Base-by-base conservation (phyloP, 163 green algal genomes). In the Chlamydomonas reinhardtii region DNA sequence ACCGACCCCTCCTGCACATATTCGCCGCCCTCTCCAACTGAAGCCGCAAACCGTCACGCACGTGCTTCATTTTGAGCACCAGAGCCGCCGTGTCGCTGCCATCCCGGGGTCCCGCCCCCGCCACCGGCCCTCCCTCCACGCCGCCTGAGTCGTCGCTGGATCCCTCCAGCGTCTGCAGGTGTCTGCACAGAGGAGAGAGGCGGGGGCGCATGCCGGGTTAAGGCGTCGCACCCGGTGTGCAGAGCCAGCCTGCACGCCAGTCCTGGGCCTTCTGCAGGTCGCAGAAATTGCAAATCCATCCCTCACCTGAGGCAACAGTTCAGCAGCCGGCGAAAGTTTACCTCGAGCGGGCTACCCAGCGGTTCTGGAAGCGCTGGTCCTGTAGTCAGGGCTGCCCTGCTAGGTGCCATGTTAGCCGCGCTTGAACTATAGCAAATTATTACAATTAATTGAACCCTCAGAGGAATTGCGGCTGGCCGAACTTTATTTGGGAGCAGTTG, bases 291-390 rank as follows among this genome's bases (percentile, higher is more conserved):
- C n/a, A n/a, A n/a, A n/a, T n/a, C n/a, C n/a, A 22, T 56, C 48
- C 19, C 77, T 70, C 62, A 85, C 79, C 29, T 76, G 31, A 64
- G 31, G 48, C 79, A 87, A 71, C 71, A 61, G 27, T 78, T 48
- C 0, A 87, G 59, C 4, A 87, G 81, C 27, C 81, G 81, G 27
- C 81, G 56, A 37, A 87, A 87, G n/a, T 56, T 59, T 5, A 87
- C 37, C 37, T 87, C 81, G 17, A 87, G 59, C 12, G 48, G 27
- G 34, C 68, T 69, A 32, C 68, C 79, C 20, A 37, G 12, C 1
- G 77, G 77, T 9, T 76, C 65, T 27, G 77, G 77, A 31, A 84
- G 52, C 12, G 3, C 37, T 4, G 77, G 32, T 8, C 29, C 14
- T 9, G 54, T 34, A 39, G 34, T 11, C 24, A 11, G 19, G 24